phyloP scores from a whole-genome alignment of 208 protist genomes.

The Trichomonas tenax region DNA sequence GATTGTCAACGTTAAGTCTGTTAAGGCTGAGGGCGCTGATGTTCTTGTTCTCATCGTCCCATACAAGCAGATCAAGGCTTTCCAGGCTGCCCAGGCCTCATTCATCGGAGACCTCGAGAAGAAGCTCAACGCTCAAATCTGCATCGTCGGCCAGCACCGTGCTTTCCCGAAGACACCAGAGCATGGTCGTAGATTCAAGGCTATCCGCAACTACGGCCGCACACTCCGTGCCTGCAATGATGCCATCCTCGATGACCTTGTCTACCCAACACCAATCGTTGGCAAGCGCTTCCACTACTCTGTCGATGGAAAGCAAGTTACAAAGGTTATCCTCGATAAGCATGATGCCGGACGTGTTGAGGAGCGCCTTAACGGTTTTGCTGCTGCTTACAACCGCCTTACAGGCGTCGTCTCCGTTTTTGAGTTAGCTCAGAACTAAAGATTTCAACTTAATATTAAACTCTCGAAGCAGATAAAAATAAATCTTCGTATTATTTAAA shows the following conservation, averaged over 20 bases:
- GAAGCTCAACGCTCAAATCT: background rate
- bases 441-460: background rate
- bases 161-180: background rate
- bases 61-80: too few relatives aligned
- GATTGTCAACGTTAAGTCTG: background rate
- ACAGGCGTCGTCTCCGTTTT: background rate
- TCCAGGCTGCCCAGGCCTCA: background rate
- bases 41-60: background rate
- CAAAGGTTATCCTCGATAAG: background rate
- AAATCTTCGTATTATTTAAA: too few relatives aligned
- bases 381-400: background rate
- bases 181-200: background rate
- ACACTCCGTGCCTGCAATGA: slow-evolving; percentile 89
- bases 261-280: too few relatives aligned
- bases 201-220: slow-evolving; percentile 50
- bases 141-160: background rate
- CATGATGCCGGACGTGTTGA: background rate
- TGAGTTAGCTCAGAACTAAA: background rate
- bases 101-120: too few relatives aligned
- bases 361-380: background rate
- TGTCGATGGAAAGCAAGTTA: slow-evolving; percentile 70
- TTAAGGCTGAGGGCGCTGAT: background rate
- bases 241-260: too few relatives aligned
- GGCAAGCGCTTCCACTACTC: slow-evolving; percentile 76
- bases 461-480: too few relatives aligned